phyloP scores from a whole-genome alignment of 1,284 basidiomycete genomes.

The Afroboletus lepidellus region DNA sequence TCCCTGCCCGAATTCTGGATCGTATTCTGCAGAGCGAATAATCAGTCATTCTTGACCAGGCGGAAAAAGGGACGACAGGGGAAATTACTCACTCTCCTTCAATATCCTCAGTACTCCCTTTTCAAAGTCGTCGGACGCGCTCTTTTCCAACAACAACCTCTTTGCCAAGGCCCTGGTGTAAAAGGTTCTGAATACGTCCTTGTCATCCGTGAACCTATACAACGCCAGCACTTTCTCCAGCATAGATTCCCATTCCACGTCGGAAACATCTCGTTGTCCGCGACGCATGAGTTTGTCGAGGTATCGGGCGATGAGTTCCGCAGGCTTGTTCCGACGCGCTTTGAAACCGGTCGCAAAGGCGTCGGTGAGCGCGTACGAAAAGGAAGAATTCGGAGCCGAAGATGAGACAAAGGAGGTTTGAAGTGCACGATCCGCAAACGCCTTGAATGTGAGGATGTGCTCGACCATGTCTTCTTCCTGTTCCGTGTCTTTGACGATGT shows the following conservation, averaged over 20 bases:
- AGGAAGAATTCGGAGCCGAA: constrained; percentile 49
- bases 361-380: constrained; percentile 62
- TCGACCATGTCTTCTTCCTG: constrained; percentile 79
- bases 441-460: constrained; percentile 70
- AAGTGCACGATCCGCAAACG: constrained; percentile 45
- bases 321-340: constrained; percentile 81
- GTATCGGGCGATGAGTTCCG: constrained; percentile 93
- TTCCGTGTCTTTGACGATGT: constrained; percentile 57
- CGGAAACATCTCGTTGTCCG: constrained; percentile 75
- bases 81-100: constrained; percentile 66
- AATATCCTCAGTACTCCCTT: constrained; percentile 85
- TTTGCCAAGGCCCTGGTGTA: constrained; percentile 91
- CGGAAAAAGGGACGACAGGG: neutral
- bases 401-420: constrained; percentile 25
- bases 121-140: constrained; percentile 92
- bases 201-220: constrained; percentile 88
- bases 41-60: neutral
- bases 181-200: constrained; percentile 93
- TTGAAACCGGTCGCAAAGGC: constrained; percentile 85
- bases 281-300: constrained; percentile 84
- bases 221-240: constrained; percentile 80
- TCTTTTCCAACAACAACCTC: constrained; percentile 82
- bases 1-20: constrained; percentile 85
- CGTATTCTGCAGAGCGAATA: constrained; percentile 58
- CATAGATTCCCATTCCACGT: constrained; percentile 66